These are phyloP conservation scores for Vigna nakashimae DNA, from an alignment of 306 rosid genomes.

Conservation along the genomic window DNA sequence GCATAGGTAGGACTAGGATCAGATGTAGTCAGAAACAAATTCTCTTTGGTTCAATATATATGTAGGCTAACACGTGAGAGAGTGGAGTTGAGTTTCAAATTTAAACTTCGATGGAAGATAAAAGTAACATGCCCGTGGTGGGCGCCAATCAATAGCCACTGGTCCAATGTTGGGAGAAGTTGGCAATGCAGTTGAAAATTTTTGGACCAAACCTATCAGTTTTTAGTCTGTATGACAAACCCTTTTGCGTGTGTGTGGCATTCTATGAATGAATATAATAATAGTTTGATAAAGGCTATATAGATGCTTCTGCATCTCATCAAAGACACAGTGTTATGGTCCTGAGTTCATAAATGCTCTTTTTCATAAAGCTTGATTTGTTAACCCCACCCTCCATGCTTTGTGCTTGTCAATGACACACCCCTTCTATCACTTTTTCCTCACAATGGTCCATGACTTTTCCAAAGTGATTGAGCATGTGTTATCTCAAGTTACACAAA, in stretches of 20 bases:
- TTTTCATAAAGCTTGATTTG: constrained; percentile 30
- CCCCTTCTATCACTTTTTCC: not conserved
- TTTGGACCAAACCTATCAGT: constrained; percentile 7
- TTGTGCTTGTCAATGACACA: constrained; percentile 35
- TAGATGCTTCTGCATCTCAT: constrained; percentile 38
- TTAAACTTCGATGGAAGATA: constrained; percentile 14
- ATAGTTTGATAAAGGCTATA: constrained; percentile 39
- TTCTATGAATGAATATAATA: constrained; percentile 12
- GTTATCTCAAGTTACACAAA: constrained; percentile 19
- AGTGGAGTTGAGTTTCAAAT: not conserved
- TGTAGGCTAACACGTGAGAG: not conserved
- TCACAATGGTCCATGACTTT: constrained; percentile 29
- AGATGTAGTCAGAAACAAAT: constrained; percentile 21
- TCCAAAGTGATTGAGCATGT: constrained; percentile 32
- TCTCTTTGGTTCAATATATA: constrained; percentile 29
- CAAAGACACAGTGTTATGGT: constrained; percentile 42
- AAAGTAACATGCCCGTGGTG: not conserved
- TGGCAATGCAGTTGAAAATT: constrained; percentile 27
- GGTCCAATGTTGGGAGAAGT: constrained; percentile 40
- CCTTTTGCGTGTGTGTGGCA: constrained; percentile 31
- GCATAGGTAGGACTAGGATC: constrained; percentile 15
- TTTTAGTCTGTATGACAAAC: not conserved
- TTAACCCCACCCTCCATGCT: constrained; percentile 50
- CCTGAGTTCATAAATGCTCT: constrained; percentile 29
- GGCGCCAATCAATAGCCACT: constrained; percentile 2